Percentiles rank a stretch among this genome's conserved stretches.
Conservation (phyloP, 495 filamentous ascomycete genomes). For the Melanomma pulvis-pyrius region DNA sequence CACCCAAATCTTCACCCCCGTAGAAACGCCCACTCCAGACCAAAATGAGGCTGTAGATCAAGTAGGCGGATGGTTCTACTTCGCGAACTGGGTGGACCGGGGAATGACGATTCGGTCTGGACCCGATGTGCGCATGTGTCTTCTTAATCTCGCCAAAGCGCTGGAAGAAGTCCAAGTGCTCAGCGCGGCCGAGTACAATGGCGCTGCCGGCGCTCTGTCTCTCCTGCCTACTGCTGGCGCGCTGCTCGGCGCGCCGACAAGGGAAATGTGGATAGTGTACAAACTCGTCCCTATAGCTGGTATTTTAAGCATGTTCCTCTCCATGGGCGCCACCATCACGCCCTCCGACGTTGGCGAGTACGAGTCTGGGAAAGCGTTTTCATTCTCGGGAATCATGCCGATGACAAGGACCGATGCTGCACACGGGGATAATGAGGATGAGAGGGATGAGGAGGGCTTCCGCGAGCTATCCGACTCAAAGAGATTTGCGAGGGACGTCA, state of each 20-base stretch:
- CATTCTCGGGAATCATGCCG: slow-evolving; percentile 24
- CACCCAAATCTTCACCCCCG: not conserved
- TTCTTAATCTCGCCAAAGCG: slow-evolving; percentile 25
- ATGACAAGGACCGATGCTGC: slow-evolving; percentile 2
- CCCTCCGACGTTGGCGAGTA: slow-evolving; percentile 27
- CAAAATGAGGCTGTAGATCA: slow-evolving; percentile 3
- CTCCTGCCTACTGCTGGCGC: slow-evolving; percentile 37
- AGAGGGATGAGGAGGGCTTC: not conserved
- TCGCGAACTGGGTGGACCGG: slow-evolving; percentile 1
- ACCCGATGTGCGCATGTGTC: slow-evolving; percentile 11
- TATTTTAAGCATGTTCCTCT: slow-evolving; percentile 26
- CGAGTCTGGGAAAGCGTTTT: slow-evolving; percentile 9
- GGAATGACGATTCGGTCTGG: slow-evolving; percentile 9
- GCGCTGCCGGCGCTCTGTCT: slow-evolving; percentile 23
- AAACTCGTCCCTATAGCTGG: slow-evolving; percentile 37
- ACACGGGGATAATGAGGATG: not conserved
- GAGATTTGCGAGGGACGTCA: slow-evolving; percentile 7
- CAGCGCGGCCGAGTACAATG: slow-evolving; percentile 9
- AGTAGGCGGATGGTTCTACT: slow-evolving; percentile 16
- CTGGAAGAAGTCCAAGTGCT: slow-evolving; percentile 16
- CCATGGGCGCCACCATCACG: slow-evolving; percentile 31
- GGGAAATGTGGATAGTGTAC: slow-evolving; percentile 35
- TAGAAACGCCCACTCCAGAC: slow-evolving; percentile 5
- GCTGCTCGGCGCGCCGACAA: slow-evolving; percentile 32
- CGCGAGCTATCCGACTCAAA: not conserved